These are phyloP conservation scores for Agrocybe chaxingu DNA, from an alignment of 768 basidiomycete species.

Conservation along the genomic window DNA sequence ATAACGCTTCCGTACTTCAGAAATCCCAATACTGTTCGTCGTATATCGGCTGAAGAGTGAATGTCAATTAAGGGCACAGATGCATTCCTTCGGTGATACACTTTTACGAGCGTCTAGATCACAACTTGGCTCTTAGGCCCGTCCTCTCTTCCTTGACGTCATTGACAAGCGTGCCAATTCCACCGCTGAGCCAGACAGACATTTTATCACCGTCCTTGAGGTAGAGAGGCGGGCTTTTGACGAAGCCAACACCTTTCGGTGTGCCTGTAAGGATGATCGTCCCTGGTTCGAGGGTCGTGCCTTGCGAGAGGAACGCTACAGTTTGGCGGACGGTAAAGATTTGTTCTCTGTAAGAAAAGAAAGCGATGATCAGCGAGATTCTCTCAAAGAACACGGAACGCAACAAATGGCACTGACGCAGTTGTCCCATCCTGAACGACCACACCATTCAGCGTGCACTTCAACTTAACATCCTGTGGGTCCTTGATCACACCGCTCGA, in stretches of 20 bases:
- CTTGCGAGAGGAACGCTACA: slow-evolving; percentile 78
- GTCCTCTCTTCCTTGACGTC: slow-evolving; percentile 67
- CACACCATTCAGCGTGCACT: slow-evolving; percentile 62
- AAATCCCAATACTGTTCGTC: too few relatives aligned
- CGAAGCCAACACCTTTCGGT: slow-evolving; percentile 80
- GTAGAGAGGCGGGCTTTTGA: slow-evolving; percentile 64
- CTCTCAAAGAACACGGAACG: neutral
- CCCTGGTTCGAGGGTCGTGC: slow-evolving; percentile 78
- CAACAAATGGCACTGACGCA: slow-evolving; percentile 45
- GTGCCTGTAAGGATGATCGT: slow-evolving; percentile 83
- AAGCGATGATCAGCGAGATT: neutral
- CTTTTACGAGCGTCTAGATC: slow-evolving; percentile 5
- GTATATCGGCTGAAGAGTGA: too few relatives aligned
- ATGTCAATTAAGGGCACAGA: too few relatives aligned
- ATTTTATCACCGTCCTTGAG: slow-evolving; percentile 75
- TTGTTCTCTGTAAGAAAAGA: slow-evolving; percentile 51
- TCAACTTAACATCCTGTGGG: slow-evolving; percentile 62
- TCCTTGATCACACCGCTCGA: slow-evolving; percentile 60
- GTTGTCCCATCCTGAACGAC: slow-evolving; percentile 75
- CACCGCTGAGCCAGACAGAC: slow-evolving; percentile 62
- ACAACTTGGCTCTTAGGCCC: slow-evolving; percentile 36
- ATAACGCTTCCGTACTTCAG: too few relatives aligned
- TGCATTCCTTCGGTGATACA: neutral
- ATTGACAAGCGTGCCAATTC: slow-evolving; percentile 79
- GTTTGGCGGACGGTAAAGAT: slow-evolving; percentile 80